Evolutionary conservation across 2,329 filamentous ascomycete species (phyloP), one percentile per base, ranked within the genome.

Genomic region (Colletotrichum sp.): DNA sequence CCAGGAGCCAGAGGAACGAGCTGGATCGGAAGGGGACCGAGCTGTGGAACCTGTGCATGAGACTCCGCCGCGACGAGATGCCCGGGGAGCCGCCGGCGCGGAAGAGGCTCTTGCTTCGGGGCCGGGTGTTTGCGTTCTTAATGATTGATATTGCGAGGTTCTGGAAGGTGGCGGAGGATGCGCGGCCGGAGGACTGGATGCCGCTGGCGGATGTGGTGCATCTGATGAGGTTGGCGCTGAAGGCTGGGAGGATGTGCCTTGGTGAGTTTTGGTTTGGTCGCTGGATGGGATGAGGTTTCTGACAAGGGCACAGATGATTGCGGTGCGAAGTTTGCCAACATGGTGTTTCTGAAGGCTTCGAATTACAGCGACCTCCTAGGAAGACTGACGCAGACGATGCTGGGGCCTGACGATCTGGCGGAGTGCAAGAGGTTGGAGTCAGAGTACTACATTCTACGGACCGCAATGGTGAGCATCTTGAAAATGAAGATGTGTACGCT

Each of bases 11-110:
- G 18, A 56, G 16, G 12, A 80, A 76, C 38, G 87, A 89, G 7
- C 83, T 95, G 5, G 92, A 94, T 76, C 82, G 78, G 7, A 78
- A 86, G 8, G 94, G 90, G 71, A 88, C 89, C 1, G 85, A 86
- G 28, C 83, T 95, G 9, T 95, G 93, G 94, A 95, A 95, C 77
- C 80, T 89, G 8, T 92, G 91, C 55, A 91, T 92, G 2, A 88
- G 89, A 30, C 80, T 91, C 8, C 85, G 83, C 48, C 83, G 85
- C 9, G 80, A 87, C 66, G 80, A 82, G 76, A 72, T 80, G 30
- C 58, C 79, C 26, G 67, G 79, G 24, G 36, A 73, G 3, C 71
- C 79, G 6, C 78, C 80, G 1, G 74, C 75, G 6, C 79, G 73
- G 78, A 79, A 66, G 56, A 84, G 64, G 71, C 78, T 88, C 32